Base-by-base conservation (phyloP, 768 basidiomycete species). In the Termitomyces sp. region DNA sequence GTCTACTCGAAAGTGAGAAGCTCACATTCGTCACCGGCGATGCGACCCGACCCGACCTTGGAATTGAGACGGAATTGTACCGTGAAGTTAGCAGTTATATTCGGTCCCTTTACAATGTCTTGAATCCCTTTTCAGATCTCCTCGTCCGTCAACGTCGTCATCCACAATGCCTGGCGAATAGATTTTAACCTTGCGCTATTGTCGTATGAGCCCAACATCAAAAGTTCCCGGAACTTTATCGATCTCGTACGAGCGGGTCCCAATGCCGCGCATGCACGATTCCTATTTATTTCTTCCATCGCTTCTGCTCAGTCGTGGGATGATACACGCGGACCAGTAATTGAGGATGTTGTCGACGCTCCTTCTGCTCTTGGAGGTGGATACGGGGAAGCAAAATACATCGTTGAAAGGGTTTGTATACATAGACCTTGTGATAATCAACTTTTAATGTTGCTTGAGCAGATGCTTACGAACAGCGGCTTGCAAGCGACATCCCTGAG, bases 351-450 rank as follows among this genome's bases (percentile, higher is more conserved):
- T 25, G 25, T 54, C 2, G 44, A 45, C 1, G 19, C 17, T 35
- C 34, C 43, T 23, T 54, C 29, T 54, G 53, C 53, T n/a, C 43
- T 54, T 29, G 53, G 53, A 32, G 43, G 34, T 5, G 53, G 53
- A 5, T 54, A 54, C n/a, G 53, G 53, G 3, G 53, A 54, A 54
- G 53, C 53, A 23, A 54, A 54, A 27, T 54, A 45, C 21, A 7
- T 54, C 11, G 42, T 54, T 23, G 53, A 54, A 37, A 45, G 43
- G 21, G 53, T 54, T 35, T 35, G 48, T 17, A 21, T 16, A 21
- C 14, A 12, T 31, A n/a, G 21, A 41, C 10, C 32, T 45, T 25
- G 2, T n/a, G 4, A 17, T 35, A 8, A 25, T 37, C 7, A 16
- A 5, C 17, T 44, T 21, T 17, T 27, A n/a, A 32, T n/a, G 29